These are phyloP conservation scores for Irpex sp. DNA, from an alignment of 1,284 basidiomycete genomes.

Conservation along the genomic window DNA sequence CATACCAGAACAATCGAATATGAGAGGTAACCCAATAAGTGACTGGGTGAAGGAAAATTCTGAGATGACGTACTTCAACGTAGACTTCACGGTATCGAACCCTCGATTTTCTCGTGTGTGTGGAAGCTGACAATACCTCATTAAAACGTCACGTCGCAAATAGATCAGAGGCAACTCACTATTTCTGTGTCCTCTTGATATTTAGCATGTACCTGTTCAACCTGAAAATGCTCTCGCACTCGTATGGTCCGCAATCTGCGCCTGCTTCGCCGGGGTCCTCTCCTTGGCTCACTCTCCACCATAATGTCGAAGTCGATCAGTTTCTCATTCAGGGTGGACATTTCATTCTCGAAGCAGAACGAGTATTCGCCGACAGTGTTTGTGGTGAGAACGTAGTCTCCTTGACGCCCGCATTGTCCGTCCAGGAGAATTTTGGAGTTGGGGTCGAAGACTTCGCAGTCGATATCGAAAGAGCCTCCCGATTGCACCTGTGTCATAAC, in stretches of 20 bases:
- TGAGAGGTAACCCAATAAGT: slow-evolving; percentile 7
- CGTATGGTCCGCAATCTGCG: slow-evolving; percentile 88
- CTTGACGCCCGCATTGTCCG: slow-evolving; percentile 86
- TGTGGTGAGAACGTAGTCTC: slow-evolving; percentile 96
- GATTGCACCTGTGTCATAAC: slow-evolving; percentile 73
- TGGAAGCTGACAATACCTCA: slow-evolving; percentile 56
- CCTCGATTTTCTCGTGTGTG: slow-evolving; percentile 75
- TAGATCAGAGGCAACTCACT: slow-evolving; percentile 46
- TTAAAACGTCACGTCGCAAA: slow-evolving; percentile 11
- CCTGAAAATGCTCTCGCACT: slow-evolving; percentile 90
- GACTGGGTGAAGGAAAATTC: slow-evolving; percentile 22
- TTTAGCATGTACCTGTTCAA: slow-evolving; percentile 82
- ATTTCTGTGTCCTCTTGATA: slow-evolving; percentile 89
- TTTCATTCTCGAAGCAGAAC: slow-evolving; percentile 98
- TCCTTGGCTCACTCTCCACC: slow-evolving; percentile 92
- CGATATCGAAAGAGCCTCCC: slow-evolving; percentile 95
- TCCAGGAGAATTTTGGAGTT: slow-evolving; percentile 83
- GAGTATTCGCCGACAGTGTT: slow-evolving; percentile 94
- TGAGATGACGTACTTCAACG: slow-evolving; percentile 54
- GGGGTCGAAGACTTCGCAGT: slow-evolving; percentile 92
- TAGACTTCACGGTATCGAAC: slow-evolving; percentile 77
- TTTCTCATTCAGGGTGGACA: slow-evolving; percentile 87
- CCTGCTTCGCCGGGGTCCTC: slow-evolving; percentile 76
- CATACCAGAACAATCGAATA: slow-evolving; percentile 90
- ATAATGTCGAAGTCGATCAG: slow-evolving; percentile 96